Evolutionary conservation across 176 grass and related monocot species (phyloP), one percentile per base, ranked within the genome.

Genomic region (Canna indica): DNA sequence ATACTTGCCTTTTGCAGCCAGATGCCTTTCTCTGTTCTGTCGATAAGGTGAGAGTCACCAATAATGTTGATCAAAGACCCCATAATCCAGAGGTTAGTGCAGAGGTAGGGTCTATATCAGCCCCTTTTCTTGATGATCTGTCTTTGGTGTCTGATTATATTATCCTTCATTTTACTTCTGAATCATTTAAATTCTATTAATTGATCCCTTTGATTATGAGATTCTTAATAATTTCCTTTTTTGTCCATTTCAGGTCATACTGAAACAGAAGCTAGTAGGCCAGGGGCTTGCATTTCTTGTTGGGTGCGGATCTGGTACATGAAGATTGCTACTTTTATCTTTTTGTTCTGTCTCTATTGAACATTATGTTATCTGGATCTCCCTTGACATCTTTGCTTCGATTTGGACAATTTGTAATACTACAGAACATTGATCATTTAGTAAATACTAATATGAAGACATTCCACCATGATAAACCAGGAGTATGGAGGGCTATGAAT

Each of bases 201-300:
- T 54, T 14, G 22, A 11, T 61, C 26, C 4, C 25, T 22, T 50
- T 76, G 1, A 64, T 5, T 42, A 47, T 18, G 31, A 14, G 18
- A 30, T 18, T 20, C 29, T 35, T n/a, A 12, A 5, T 33, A 32
- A 62, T n/a, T n/a, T 0, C 0, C 28, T 34, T 17, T 1, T 62
- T 38, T 47, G 8, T 17, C 34, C 69, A 78, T 48, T 73, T 5
- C 68, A 99, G 94, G 75, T 87, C 63, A 85, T 99, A 54, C 86
- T 99, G 59, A 99, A 99, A 85, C 89, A 92, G 61, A 99, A 97
- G 72, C 76, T 99, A 83, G 87, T 81, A 81, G 89, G 94, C 64
- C 94, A 92, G 79, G 89, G 86, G 18, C 76, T 99, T 86, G 89
- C 78, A 70, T 99, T 99, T 78, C 84, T 99, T 85, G 78, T 99